Percentiles rank a stretch among this genome's conserved stretches.
phyloP scores from a whole-genome alignment of 176 grass and related monocot species.

The barley (Hordeum vulgare) region DNA sequence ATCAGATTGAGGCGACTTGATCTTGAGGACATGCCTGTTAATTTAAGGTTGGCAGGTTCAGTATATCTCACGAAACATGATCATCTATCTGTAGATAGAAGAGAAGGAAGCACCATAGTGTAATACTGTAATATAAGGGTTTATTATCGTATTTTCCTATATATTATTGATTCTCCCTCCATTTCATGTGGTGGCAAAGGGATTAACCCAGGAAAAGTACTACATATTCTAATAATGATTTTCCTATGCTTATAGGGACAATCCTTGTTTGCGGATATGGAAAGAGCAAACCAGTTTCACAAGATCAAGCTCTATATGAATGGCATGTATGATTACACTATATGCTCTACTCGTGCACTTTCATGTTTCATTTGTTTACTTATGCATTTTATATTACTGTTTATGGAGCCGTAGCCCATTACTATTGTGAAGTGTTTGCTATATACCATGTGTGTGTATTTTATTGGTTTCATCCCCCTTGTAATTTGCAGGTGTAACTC shows the following conservation, averaged over 20 bases:
- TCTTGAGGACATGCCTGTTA: not conserved
- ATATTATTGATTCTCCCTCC: not conserved
- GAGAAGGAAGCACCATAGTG: not conserved
- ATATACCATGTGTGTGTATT: not conserved
- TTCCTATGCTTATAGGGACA: not conserved
- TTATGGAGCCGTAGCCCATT: not conserved
- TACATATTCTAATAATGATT: not conserved
- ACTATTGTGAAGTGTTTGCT: not conserved
- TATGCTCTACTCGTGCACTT: not conserved
- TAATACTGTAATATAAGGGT: not conserved
- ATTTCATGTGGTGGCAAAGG: too few species aligned
- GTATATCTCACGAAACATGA: not conserved
- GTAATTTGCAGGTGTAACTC: conserved; percentile 14
- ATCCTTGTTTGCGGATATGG: not conserved
- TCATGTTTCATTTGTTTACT: not conserved
- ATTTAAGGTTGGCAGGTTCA: not conserved
- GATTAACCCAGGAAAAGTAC: too few species aligned
- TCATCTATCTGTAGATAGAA: not conserved
- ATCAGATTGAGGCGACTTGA: not conserved
- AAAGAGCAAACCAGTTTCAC: conserved; percentile 2
- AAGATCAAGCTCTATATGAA: not conserved
- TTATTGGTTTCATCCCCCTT: not conserved
- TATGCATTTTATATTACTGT: not conserved
- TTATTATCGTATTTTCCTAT: not conserved
- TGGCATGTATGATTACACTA: not conserved